A percentile compares a stretch with the other conserved stretches of the same genome.
Evolutionary conservation across 2,329 filamentous ascomycete species (phyloP).

Genomic region (Arthrobotrys musiformis): DNA sequence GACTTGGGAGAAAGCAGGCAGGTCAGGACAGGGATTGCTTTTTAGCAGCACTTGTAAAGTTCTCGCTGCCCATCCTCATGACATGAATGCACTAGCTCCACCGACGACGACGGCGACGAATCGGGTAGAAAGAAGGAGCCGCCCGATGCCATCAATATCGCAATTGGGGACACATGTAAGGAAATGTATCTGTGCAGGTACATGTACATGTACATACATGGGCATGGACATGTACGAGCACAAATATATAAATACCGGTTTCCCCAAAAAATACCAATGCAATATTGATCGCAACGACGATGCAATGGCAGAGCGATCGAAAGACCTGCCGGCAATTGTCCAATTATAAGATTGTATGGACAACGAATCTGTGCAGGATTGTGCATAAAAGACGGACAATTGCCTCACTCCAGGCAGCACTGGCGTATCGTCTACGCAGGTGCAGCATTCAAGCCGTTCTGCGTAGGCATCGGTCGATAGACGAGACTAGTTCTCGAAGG

Average conservation of each 20-base stretch:
- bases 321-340: neutral
- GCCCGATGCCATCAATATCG: neutral
- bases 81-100: slow-evolving; percentile 7
- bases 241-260: neutral
- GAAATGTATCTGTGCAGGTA: neutral
- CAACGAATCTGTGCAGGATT: neutral
- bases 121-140: slow-evolving; percentile 28
- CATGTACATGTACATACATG: neutral
- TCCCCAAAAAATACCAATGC: neutral
- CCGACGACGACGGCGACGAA: slow-evolving; percentile 31
- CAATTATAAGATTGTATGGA: neutral
- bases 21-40: slow-evolving; percentile 25
- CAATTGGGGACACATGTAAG: neutral
- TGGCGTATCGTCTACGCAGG: slow-evolving; percentile 12
- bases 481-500: slow-evolving; percentile 54
- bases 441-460: slow-evolving; percentile 13
- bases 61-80: slow-evolving; percentile 18
- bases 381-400: slow-evolving; percentile 9
- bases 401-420: slow-evolving; percentile 20
- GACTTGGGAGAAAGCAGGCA: slow-evolving; percentile 33
- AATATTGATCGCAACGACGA: neutral
- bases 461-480: slow-evolving; percentile 39
- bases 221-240: neutral
- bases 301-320: neutral
- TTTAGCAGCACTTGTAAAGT: neutral